phyloP scores from a whole-genome alignment of 441 rosid genomes.

The Viola pubescens region DNA sequence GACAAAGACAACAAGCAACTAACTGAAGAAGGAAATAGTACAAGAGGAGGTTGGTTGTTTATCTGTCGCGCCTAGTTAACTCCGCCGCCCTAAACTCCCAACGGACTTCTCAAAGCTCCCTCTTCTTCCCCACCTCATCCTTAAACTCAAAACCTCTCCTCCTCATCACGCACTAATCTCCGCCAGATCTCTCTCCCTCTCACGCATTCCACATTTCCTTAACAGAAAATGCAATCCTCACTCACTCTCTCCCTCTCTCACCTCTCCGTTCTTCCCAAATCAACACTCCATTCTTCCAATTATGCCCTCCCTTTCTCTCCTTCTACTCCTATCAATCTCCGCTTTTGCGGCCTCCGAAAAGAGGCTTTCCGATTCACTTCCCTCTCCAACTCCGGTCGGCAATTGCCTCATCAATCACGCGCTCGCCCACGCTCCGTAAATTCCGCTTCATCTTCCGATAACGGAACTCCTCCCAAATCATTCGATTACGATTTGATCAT shows the following conservation, averaged over 20 bases:
- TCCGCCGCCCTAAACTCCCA: constrained; percentile 36
- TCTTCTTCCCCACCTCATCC: background rate
- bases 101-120: constrained; percentile 36
- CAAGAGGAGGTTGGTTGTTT: constrained; percentile 19
- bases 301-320: constrained; percentile 20
- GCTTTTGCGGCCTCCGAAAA: constrained; percentile 71
- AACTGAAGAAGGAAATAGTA: background rate
- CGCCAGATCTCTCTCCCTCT: background rate
- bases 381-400: constrained; percentile 13
- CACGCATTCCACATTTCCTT: background rate
- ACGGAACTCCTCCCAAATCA: constrained; percentile 56
- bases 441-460: constrained; percentile 34
- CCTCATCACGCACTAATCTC: constrained; percentile 15
- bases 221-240: constrained; percentile 51
- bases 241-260: constrained; percentile 43
- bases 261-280: constrained; percentile 10
- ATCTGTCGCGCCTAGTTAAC: constrained; percentile 37
- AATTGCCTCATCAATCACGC: constrained; percentile 10
- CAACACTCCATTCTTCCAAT: constrained; percentile 30
- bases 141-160: background rate
- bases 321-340: constrained; percentile 47
- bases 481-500: constrained; percentile 89
- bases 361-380: constrained; percentile 43
- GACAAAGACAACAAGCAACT: background rate
- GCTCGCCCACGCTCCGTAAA: constrained; percentile 18